Base-by-base conservation (phyloP, 2,329 filamentous ascomycete genomes). In the Samsoniella hepiali region DNA sequence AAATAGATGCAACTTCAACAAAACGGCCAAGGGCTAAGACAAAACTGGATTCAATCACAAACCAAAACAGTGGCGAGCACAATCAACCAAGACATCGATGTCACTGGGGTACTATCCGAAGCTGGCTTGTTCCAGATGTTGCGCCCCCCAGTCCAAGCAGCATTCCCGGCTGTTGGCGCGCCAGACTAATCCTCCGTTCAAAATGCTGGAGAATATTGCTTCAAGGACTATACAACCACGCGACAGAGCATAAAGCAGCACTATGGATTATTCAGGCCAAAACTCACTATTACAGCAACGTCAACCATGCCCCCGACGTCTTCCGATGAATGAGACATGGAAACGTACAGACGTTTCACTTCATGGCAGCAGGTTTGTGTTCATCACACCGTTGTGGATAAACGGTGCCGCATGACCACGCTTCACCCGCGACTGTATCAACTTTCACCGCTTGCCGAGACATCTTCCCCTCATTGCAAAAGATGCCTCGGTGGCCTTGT, bases 371-470 rank as follows among this genome's bases (percentile, higher is more conserved):
- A 59, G 45, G 44, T 51, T 31, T 34, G n/a, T 22, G 15, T 42
- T n/a, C 34, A 27, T 51, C 44, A 5, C 32, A 31, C 3, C 34
- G 50, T 7, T 22, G 53, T 50, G 60, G 32, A 40, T 42, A 22
- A 42, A 34, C 44, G 27, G 60, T 36, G 60, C 42, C 59, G 36
- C 60, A 51, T 57, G 60, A 62, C 51, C 60, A 40, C 53, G 51
- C 40, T 55, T 6, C 42, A 31, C 40, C 59, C 51, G 59, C 29
- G 10, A 15, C 17, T 50, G 42, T 32, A 42, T n/a, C 57, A 42
- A 22, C 22, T 49, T 40, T 50, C 34, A 62, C 13, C 29, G 44
- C 42, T 57, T 63, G 34, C 60, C 60, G 53, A 57, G 44, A 57
- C 59, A 56, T 6, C 6, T 6, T 53, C 27, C 34, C 34, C 32